Evolutionary conservation across 2,329 filamentous ascomycete species (phyloP), one percentile per base, ranked within the genome.

Genomic region (Boeremia exigua): DNA sequence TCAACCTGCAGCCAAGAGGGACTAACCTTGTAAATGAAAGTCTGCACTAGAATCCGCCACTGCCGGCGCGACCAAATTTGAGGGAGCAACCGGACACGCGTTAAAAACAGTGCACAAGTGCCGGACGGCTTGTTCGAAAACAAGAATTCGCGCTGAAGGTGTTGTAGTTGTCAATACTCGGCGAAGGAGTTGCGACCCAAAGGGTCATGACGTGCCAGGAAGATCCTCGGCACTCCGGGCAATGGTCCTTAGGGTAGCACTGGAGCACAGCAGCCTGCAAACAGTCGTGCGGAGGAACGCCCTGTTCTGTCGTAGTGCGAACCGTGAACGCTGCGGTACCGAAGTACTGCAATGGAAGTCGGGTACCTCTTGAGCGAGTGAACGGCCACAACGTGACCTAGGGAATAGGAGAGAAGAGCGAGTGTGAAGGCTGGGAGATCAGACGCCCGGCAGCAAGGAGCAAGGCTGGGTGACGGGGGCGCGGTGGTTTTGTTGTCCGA

Each of bases 331-430:
- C 53, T 49, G 53, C 25, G 14, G 39, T 34, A 23, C 5, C n/a
- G n/a, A n/a, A 42, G 39, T n/a, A 44, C 46, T 40, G 11, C n/a
- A 15, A 45, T 43, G 45, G 43, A 48, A 36, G 48, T 33, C 48
- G 38, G 48, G 19, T 30, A 19, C 37, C 30, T 34, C 42, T 44
- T 8, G 34, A 57, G 28, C 29, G 51, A 60, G 54, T 46, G 58
- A 38, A 55, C 28, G 32, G 23, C 33, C 51, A 36, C 14, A 7
- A 42, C 33, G 30, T 29, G 47, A 44, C 33, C 48, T 28, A 52
- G 33, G 38, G 45, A 37, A 36, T 25, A 61, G 60, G 59, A 49
- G 53, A 66, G 33, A 43, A 59, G 50, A 72, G 63, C 62, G 71
- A 73, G 61, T 52, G 69, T 71, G 29, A 49, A 52, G 54, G 54